Evolutionary conservation across 345 rosid genomes (phyloP), one percentile per base, ranked within the genome.

Genomic region (Citrus trifoliata): DNA sequence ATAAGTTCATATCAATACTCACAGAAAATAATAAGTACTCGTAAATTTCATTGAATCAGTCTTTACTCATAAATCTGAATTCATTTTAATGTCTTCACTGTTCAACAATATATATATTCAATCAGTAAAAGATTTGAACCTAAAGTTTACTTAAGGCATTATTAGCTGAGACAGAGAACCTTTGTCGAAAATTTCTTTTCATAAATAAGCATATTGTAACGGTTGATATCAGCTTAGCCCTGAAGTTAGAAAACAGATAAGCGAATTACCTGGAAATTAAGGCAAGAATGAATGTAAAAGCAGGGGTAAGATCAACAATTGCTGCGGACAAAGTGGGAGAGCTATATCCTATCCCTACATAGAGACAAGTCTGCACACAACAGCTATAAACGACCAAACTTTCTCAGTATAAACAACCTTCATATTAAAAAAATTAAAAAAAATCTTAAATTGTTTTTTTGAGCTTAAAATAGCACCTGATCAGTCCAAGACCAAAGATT

Each of bases 401-500:
- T 38, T 35, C 24, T 1, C 25, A 64, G 53, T 7, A 28, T 5
- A 32, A 61, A 18, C 4, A 48, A 21, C 40, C 32, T 16, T 16
- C 78, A 12, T 25, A 7, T 51, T 46, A 46, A 46, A 46, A 10
- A 42, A 40, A 9, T 8, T 38, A 8, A 8, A 40, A 40, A 40
- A 42, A 46, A 3, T 13, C 51, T 13, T 3, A 46, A 46, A 3
- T 7, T 32, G 10, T 33, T 42, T 18, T 18, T 27, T 61, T 28
- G 38, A 74, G 27, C 21, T 6, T 46, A 35, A 42, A n/a, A 25
- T 7, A 59, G 28, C 64, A 83, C 87, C 80, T 16, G 27, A 83
- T 62, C 24, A 80, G 68, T 5, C 82, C 77, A 27, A 84, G 79
- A 8, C 84, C 60, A 74, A 86, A 71, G 77, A 86, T 81, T 60